Base-by-base conservation (phyloP, 352 stramenopile genomes). In the Pythium aristosporum region DNA sequence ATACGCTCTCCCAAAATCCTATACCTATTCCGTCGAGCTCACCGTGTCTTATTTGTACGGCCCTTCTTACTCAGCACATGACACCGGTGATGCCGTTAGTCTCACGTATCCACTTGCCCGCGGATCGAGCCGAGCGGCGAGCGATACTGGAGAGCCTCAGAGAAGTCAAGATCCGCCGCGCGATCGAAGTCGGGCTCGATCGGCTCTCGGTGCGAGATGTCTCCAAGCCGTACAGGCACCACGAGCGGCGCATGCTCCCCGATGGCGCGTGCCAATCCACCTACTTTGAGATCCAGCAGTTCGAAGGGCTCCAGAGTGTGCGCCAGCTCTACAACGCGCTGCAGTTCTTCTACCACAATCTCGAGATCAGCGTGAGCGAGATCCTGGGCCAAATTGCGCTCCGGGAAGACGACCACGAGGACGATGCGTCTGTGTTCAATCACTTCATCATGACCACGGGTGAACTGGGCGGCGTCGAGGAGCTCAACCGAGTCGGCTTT, bases 281-380 rank as follows among this genome's bases (percentile, higher is more conserved):
- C 12, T 59, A 44, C 25, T 80, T 75, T 51, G 68, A 54, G 46
- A 51, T 58, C 39, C 42, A 63, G 15, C 37, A 79, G 71, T 65
- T 65, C 46, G 58, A 71, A 21, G 72, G 72, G n/a, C 82, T 87
- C 50, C 63, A 65, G 5, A 63, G 65, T 16, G 69, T 83, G 12
- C 65, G 63, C 12, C 70, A 84, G 37, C 71, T 88, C 12, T 88
- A 73, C 42, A 71, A 88, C 23, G 68, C 72, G 9, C 61, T 85
- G 18, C 53, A 72, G 15, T 74, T 65, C 16, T 82, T 77, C 56
- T 63, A 76, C 21, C 43, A 75, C 11, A 84, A 81, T 43, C 75
- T 87, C 69, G 76, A 89, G 58, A 85, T 87, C 61, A 85, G 56
- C 12, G 76, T 88, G 20, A 84, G 73, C 4, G 77, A 85, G 61